These are phyloP conservation scores for Phaeomoniella chlamydospora DNA, from an alignment of 2,329 filamentous ascomycete genomes.

Conservation along the genomic window DNA sequence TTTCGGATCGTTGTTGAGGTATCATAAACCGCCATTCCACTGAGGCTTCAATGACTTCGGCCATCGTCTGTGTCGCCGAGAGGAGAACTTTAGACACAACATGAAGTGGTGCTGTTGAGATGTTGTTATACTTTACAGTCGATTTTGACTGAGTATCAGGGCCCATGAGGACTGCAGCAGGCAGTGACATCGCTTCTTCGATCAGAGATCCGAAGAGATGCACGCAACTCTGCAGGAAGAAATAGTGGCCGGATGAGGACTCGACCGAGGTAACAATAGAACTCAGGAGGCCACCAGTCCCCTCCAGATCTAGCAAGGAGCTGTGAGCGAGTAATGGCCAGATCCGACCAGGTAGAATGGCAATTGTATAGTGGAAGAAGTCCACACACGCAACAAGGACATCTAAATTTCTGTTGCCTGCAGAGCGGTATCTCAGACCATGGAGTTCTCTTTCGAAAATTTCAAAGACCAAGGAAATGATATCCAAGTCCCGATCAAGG, in stretches of 20 bases:
- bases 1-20: conserved; percentile 50
- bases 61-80: conserved; percentile 58
- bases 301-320: conserved; percentile 61
- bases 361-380: conserved; percentile 61
- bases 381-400: conserved; percentile 63
- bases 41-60: conserved; percentile 77
- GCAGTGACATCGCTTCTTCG: conserved; percentile 55
- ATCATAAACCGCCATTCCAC: conserved; percentile 71
- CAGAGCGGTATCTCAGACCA: conserved; percentile 39
- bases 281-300: conserved; percentile 61
- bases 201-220: conserved; percentile 62
- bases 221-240: conserved; percentile 61
- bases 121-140: neutral
- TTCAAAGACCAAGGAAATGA: conserved; percentile 68
- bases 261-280: conserved; percentile 73
- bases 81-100: conserved; percentile 57
- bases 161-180: conserved; percentile 53
- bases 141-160: neutral
- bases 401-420: conserved; percentile 47
- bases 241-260: conserved; percentile 59
- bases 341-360: conserved; percentile 62
- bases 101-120: conserved; percentile 48
- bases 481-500: conserved; percentile 41
- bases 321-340: conserved; percentile 84
- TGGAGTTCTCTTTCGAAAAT: conserved; percentile 59